Conservation (phyloP, 2,329 filamentous ascomycete species). For the Pseudofabraea citricarpa region DNA sequence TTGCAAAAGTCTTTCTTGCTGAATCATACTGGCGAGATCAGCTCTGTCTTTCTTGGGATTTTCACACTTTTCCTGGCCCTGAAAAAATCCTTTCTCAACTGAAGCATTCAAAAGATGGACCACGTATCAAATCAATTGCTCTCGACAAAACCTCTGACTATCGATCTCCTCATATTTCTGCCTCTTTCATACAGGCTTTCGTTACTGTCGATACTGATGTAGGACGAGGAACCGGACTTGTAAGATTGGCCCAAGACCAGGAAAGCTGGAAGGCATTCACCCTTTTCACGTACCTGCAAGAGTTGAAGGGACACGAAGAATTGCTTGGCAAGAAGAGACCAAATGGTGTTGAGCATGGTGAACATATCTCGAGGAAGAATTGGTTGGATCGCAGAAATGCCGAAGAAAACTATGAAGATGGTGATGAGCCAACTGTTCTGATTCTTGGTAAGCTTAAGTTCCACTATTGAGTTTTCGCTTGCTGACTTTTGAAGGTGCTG, state of each 20-base stretch:
- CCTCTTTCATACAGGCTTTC: slow-evolving; percentile 51
- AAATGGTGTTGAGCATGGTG: slow-evolving; percentile 52
- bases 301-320: slow-evolving; percentile 52
- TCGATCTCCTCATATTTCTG: neutral
- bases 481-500: slow-evolving; percentile 45
- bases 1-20: slow-evolving; percentile 20
- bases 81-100: slow-evolving; percentile 30
- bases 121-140: slow-evolving; percentile 30
- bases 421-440: slow-evolving; percentile 50
- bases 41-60: slow-evolving; percentile 33
- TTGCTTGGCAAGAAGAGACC: slow-evolving; percentile 40
- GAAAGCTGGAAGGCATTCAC: slow-evolving; percentile 58
- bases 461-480: slow-evolving; percentile 2
- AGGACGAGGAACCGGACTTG: slow-evolving; percentile 52
- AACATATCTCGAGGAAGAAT: slow-evolving; percentile 47
- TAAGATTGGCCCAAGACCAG: slow-evolving; percentile 39
- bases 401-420: slow-evolving; percentile 42
- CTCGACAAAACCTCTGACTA: slow-evolving; percentile 23
- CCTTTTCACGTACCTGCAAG: slow-evolving; percentile 53
- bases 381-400: slow-evolving; percentile 51
- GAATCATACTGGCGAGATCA: slow-evolving; percentile 36
- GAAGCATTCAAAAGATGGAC: slow-evolving; percentile 14
- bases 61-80: slow-evolving; percentile 29
- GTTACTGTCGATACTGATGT: slow-evolving; percentile 46
- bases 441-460: slow-evolving; percentile 49